Evolutionary conservation across 2,329 filamentous ascomycete species (phyloP), one percentile per base, ranked within the genome.

Genomic region (Reticulascus tulasneorum): DNA sequence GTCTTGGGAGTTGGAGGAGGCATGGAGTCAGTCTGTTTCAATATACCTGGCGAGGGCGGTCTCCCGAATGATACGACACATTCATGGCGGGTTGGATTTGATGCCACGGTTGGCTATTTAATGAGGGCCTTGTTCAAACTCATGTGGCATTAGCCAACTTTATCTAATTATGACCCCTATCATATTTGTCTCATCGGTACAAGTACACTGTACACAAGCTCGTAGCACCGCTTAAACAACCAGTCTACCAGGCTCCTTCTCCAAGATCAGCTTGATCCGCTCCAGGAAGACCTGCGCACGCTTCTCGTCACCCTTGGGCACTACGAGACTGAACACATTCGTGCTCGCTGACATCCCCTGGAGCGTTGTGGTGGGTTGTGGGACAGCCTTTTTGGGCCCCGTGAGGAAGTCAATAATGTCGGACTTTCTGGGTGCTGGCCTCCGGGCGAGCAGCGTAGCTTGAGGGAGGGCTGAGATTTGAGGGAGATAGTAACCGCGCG

Each of bases 341-440:
- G 77, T 66, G 11, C 81, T 76, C 4, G 67, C 66, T 7, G 71
- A 71, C 10, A 76, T 52, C 6, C 71, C 68, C 16, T 68, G 25
- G 49, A 56, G 33, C 48, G 53, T 55, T 59, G 54, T 51, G 54
- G 59, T 40, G 36, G 36, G 35, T 13, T 18, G 24, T 1, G 35
- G 28, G 16, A 23, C 23, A 15, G 31, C 11, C 45, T 52, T 56
- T 46, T 48, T 56, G 12, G 59, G 49, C 21, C 59, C 76, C 18
- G 78, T 66, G 21, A 96, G 74, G 29, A 95, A 71, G 56, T 97
- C 93, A 49, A 96, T 82, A 33, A 97, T 82, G 57, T 97, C 90
- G 15, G 50, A 41, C 45, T 53, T 63, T 47, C 46, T 46, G 42
- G 49, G 46, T 38, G 55, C 46, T 38, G 49, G 38, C 57, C 38